Evolutionary conservation across 2,329 filamentous ascomycete species (phyloP).

Genomic region (Aspergillus eucalypticola): DNA sequence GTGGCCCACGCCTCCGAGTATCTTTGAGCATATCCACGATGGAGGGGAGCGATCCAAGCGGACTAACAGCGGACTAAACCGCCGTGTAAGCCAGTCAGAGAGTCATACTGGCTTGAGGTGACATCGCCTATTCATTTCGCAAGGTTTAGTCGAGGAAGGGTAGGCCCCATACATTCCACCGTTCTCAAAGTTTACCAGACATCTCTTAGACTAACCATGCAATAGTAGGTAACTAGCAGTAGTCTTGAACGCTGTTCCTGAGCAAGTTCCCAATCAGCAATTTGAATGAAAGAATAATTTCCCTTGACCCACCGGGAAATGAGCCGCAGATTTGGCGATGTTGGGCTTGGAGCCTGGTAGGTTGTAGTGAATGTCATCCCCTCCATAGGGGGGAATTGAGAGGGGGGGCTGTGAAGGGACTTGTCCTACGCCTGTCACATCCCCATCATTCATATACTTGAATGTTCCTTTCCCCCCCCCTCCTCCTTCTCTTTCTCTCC

Average conservation of each 20-base stretch:
- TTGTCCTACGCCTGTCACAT: background rate
- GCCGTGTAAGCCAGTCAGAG: background rate
- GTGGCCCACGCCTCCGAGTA: background rate
- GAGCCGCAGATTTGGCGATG: slow-evolving; percentile 10
- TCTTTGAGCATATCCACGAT: background rate
- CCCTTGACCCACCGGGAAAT: slow-evolving; percentile 7
- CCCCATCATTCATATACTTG: slow-evolving; percentile 11
- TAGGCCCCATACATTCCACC: slow-evolving; percentile 7
- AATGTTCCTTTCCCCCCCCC: slow-evolving; percentile 18
- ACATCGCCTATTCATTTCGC: slow-evolving; percentile 2
- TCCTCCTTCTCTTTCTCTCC: slow-evolving; percentile 15
- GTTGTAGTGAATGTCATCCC: background rate
- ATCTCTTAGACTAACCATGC: background rate
- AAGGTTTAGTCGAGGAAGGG: background rate
- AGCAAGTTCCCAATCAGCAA: background rate
- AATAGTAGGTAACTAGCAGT: background rate
- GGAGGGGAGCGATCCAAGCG: background rate
- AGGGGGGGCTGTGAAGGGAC: background rate
- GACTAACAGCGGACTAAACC: background rate
- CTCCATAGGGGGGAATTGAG: slow-evolving; percentile 7
- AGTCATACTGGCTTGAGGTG: background rate
- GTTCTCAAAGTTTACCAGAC: slow-evolving; percentile 1
- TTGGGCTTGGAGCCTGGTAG: slow-evolving; percentile 1
- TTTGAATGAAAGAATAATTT: background rate
- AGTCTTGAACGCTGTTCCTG: background rate